Evolutionary conservation across 345 rosid genomes (phyloP).

Genomic region (Syzygium aromaticum): DNA sequence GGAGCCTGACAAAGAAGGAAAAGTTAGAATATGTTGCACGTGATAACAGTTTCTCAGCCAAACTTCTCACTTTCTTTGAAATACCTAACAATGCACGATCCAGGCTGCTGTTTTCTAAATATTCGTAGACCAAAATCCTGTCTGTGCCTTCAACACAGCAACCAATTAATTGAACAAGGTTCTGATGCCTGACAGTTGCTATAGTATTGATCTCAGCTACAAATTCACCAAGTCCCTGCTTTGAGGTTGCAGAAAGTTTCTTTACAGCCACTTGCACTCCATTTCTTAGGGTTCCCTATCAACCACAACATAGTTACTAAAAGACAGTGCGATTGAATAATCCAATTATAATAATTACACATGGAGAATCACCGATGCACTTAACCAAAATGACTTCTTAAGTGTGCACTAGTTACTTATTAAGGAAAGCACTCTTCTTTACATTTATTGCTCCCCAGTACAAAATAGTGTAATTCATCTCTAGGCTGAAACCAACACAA

Average conservation of each 20-base stretch:
- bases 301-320: neutral
- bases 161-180: constrained; percentile 84
- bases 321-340: neutral
- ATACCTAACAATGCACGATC: constrained; percentile 59
- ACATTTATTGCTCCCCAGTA: neutral
- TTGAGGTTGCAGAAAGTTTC: constrained; percentile 61
- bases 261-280: constrained; percentile 69
- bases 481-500: neutral
- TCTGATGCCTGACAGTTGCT: constrained; percentile 64
- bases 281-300: constrained; percentile 53
- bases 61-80: neutral
- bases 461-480: neutral
- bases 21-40: neutral
- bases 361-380: neutral
- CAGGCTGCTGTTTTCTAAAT: constrained; percentile 74
- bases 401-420: neutral
- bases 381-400: neutral
- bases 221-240: constrained; percentile 76
- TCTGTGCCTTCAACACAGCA: constrained; percentile 61
- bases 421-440: neutral
- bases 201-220: constrained; percentile 65
- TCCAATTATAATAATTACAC: neutral
- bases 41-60: neutral
- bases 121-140: constrained; percentile 82
- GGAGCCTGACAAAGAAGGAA: constrained; percentile 6